These are phyloP conservation scores for Lipomyces yamanashiensis DNA, from an alignment of 805 yeast genomes.

Conservation along the genomic window DNA sequence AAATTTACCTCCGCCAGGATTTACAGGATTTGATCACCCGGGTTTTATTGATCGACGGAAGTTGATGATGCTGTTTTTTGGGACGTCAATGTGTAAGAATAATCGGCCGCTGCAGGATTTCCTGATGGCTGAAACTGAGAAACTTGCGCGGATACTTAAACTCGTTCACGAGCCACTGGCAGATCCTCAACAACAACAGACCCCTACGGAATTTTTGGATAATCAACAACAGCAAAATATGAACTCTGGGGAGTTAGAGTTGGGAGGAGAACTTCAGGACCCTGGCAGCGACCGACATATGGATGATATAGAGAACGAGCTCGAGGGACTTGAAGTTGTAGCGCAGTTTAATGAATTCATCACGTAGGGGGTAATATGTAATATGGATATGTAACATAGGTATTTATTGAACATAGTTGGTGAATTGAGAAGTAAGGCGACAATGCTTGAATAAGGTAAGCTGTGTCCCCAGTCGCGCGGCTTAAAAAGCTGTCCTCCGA, in stretches of 20 bases:
- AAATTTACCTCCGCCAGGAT: slow-evolving; percentile 11
- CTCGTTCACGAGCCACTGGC: not conserved
- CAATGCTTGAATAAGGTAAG: not conserved
- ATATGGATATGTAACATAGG: no score
- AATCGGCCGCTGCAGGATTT: slow-evolving; percentile 16
- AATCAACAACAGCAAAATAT: not conserved
- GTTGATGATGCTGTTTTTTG: slow-evolving; percentile 18
- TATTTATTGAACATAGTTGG: no score
- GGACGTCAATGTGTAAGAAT: slow-evolving; percentile 11
- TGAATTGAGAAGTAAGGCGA: no score
- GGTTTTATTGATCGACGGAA: slow-evolving; percentile 10
- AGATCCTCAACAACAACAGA: not conserved
- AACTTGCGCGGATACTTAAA: slow-evolving; percentile 3
- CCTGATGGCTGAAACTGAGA: slow-evolving; percentile 14
- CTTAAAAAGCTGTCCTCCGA: not conserved
- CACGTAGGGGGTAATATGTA: not conserved
- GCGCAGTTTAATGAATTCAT: slow-evolving; percentile 4
- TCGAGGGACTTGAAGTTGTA: slow-evolving; percentile 2
- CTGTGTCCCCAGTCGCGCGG: not conserved
- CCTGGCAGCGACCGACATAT: not conserved
- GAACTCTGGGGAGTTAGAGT: not conserved
- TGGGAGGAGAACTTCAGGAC: not conserved
- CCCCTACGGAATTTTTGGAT: no score
- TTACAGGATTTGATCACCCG: slow-evolving; percentile 16
- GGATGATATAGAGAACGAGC: slow-evolving; percentile 1